A percentile compares a stretch with the other conserved stretches of the same genome.
These are phyloP conservation scores for Diplosphaera chodatii DNA, from an alignment of 139 green algal species.

Conservation along the genomic window DNA sequence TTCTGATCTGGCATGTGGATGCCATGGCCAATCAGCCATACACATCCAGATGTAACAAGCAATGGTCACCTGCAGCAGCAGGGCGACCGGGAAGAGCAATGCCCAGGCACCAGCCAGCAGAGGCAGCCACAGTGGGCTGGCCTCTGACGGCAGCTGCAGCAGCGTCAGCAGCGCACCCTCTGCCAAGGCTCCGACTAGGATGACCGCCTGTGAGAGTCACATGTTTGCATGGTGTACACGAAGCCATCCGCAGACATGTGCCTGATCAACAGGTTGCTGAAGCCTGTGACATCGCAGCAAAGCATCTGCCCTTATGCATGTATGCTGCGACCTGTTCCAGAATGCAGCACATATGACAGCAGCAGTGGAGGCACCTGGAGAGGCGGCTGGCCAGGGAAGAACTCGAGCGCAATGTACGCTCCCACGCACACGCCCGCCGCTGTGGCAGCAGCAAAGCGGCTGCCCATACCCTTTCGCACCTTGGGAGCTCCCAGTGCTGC, in stretches of 20 bases:
- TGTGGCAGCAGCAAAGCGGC: slow-evolving; percentile 14
- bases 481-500: slow-evolving; percentile 4
- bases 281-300: too few species aligned
- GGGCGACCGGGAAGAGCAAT: slow-evolving; percentile 30
- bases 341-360: too few species aligned
- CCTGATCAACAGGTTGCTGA: too few species aligned
- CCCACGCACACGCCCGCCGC: slow-evolving; percentile 53
- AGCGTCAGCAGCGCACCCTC: slow-evolving; percentile 66
- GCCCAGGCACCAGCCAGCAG: slow-evolving; percentile 53
- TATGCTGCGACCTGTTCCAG: too few species aligned
- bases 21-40: too few species aligned
- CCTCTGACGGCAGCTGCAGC: slow-evolving; percentile 48
- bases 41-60: too few species aligned
- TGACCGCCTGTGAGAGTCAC: slow-evolving; percentile 26
- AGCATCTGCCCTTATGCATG: too few species aligned
- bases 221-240: too few species aligned
- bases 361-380: slow-evolving; percentile 53
- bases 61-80: slow-evolving; percentile 45
- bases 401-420: slow-evolving; percentile 80
- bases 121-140: slow-evolving; percentile 38
- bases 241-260: too few species aligned
- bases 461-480: not conserved
- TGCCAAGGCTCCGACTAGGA: slow-evolving; percentile 47
- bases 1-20: too few species aligned
- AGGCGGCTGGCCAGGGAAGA: slow-evolving; percentile 62